Percentiles rank a stretch among this genome's conserved stretches.
phyloP scores from a whole-genome alignment of 192 early-diverging fungal genomes.

The Coemansia sp. region DNA sequence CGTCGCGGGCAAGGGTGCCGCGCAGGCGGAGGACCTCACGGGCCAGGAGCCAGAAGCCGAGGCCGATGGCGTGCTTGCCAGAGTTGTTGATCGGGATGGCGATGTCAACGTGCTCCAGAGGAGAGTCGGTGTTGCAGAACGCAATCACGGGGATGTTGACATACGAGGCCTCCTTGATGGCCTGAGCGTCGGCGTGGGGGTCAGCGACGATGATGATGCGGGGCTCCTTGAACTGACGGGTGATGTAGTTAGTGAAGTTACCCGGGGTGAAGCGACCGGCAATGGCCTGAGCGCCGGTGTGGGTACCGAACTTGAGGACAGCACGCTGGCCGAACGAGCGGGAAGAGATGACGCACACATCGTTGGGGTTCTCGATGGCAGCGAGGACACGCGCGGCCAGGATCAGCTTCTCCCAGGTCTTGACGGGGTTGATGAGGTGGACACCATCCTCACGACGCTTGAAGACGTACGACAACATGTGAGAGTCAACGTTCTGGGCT shows the following conservation, averaged over 20 bases:
- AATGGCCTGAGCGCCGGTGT: slow-evolving; percentile 99
- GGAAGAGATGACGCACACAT: slow-evolving; percentile 97
- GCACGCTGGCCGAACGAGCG: slow-evolving; percentile 98
- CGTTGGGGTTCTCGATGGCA: slow-evolving; percentile 98
- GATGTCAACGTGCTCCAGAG: slow-evolving; percentile 93
- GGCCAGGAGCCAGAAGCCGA: slow-evolving; percentile 96
- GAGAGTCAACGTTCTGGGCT: slow-evolving; percentile 94
- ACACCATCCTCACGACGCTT: slow-evolving; percentile 98
- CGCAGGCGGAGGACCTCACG: slow-evolving; percentile 99
- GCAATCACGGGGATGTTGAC: slow-evolving; percentile 99
- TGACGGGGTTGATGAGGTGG: slow-evolving; percentile 98
- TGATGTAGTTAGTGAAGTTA: slow-evolving; percentile 99
- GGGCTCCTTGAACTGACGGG: slow-evolving; percentile 99
- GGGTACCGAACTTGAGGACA: slow-evolving; percentile 96
- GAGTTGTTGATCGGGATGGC: slow-evolving; percentile 99
- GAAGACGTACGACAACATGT: slow-evolving; percentile 96
- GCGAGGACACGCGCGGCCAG: slow-evolving; percentile 99
- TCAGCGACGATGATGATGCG: slow-evolving; percentile 97
- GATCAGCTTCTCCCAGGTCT: slow-evolving; percentile 99
- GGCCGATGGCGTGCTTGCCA: slow-evolving; percentile 98
- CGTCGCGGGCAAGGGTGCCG: slow-evolving; percentile 83
- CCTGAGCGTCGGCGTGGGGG: slow-evolving; percentile 98
- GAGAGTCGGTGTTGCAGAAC: slow-evolving; percentile 97
- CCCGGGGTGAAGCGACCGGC: slow-evolving; percentile 99
- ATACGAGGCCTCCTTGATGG: slow-evolving; percentile 98